phyloP scores from a whole-genome alignment of 148 eudicot genomes.

The Drosera capensis region DNA sequence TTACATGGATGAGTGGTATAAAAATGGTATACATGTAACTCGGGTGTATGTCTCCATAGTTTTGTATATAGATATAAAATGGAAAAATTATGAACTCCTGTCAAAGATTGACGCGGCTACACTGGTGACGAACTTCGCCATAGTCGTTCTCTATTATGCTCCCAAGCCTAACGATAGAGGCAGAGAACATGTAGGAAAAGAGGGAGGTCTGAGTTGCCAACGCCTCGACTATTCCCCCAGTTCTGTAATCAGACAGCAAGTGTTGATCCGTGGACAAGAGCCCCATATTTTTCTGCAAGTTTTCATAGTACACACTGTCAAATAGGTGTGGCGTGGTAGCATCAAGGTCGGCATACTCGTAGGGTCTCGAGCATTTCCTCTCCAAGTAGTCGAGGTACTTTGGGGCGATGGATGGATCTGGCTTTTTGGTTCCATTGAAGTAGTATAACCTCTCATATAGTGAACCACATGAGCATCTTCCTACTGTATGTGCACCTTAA shows the following conservation, averaged over 20 bases:
- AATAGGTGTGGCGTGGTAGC: conserved; percentile 34
- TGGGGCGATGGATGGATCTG: conserved; percentile 34
- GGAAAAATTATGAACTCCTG: no score
- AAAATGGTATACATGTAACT: no score
- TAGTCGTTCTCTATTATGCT: conserved; percentile 28
- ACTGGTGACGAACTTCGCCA: conserved; percentile 44
- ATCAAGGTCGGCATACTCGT: conserved; percentile 39
- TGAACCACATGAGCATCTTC: conserved; percentile 48
- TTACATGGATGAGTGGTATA: no score
- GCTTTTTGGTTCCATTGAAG: conserved; percentile 35
- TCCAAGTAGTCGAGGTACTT: conserved; percentile 44
- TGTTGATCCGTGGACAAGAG: conserved; percentile 50
- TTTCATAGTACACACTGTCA: conserved; percentile 43
- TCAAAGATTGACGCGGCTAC: conserved; percentile 26
- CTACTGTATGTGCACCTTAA: conserved; percentile 61
- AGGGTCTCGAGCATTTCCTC: conserved; percentile 50
- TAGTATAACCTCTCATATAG: conserved; percentile 37
- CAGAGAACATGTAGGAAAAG: conserved; percentile 32
- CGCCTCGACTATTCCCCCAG: conserved; percentile 23
- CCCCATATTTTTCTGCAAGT: conserved; percentile 49
- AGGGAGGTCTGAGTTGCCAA: conserved; percentile 19
- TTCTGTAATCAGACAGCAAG: conserved; percentile 46
- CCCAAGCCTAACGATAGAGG: conserved; percentile 70
- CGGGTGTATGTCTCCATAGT: no score
- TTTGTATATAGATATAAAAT: no score